Evolutionary conservation across 306 rosid genomes (phyloP).

Genomic region (Hippophae rhamnoides): DNA sequence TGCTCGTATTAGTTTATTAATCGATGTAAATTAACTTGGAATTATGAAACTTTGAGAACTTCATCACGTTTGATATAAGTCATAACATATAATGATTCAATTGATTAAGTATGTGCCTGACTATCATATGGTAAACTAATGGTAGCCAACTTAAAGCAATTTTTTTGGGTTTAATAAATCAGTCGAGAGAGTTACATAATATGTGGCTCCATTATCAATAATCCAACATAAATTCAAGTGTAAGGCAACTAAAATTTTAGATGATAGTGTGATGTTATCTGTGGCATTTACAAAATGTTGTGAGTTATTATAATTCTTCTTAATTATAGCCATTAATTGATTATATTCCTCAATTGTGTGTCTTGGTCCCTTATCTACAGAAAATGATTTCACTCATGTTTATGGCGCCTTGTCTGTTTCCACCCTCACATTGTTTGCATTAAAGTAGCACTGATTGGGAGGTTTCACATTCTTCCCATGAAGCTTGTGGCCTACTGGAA

Average conservation of each 20-base stretch:
- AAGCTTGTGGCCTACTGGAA: neutral
- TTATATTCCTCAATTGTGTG: neutral
- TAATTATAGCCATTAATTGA: neutral
- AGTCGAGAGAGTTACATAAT: neutral
- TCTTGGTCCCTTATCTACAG: neutral
- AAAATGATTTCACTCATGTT: too few species aligned
- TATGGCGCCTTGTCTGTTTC: too few species aligned
- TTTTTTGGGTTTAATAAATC: neutral
- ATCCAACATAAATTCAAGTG: neutral
- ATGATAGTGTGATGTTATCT: neutral
- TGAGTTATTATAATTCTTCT: neutral
- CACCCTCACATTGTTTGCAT: too few species aligned
- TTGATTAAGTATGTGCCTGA: neutral
- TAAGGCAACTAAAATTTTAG: neutral
- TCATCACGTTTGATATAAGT: neutral
- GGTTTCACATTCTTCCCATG: neutral
- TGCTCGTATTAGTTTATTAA: neutral
- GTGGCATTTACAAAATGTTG: neutral
- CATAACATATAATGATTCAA: neutral
- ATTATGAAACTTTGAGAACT: neutral
- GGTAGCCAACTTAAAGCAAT: too few species aligned
- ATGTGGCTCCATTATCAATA: neutral
- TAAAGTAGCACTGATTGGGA: neutral
- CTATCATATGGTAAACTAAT: neutral
- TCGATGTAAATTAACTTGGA: neutral